phyloP scores from a whole-genome alignment of 805 yeast species.

The Soucietia sequanensis region DNA sequence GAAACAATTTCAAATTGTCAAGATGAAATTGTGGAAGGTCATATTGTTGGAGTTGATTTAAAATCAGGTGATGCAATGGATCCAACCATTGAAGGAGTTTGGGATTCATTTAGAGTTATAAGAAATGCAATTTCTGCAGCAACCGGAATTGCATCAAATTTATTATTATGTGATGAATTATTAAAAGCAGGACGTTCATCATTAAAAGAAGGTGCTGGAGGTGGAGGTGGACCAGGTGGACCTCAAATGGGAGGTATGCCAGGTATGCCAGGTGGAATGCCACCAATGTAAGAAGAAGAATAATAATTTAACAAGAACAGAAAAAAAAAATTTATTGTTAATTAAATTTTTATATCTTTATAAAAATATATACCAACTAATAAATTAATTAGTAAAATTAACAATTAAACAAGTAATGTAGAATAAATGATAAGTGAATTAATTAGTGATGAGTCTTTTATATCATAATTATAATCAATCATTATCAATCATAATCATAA shows the following conservation, averaged over 20 bases:
- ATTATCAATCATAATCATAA: too few relatives aligned
- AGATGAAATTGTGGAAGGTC: conserved; percentile 80
- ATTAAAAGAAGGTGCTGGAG: conserved; percentile 57
- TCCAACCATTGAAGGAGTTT: conserved; percentile 89
- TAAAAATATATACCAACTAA: too few relatives aligned
- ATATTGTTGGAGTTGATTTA: conserved; percentile 87
- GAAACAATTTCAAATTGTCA: conserved; percentile 87
- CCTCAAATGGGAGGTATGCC: conserved; percentile 17
- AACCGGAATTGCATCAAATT: conserved; percentile 89
- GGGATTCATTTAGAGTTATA: conserved; percentile 94
- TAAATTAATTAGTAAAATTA: too few relatives aligned
- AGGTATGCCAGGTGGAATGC: conserved; percentile 9
- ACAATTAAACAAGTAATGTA: too few relatives aligned
- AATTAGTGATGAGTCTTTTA: too few relatives aligned
- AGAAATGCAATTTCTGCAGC: conserved; percentile 92
- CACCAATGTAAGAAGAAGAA: not conserved
- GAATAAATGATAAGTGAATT: too few relatives aligned
- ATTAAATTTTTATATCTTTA: too few relatives aligned
- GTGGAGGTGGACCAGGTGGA: conserved; percentile 18
- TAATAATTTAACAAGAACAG: too few relatives aligned
- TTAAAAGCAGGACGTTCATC: conserved; percentile 96
- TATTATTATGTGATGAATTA: conserved; percentile 91
- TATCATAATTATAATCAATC: too few relatives aligned
- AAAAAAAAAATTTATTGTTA: too few relatives aligned
- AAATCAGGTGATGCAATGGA: conserved; percentile 94